Percentiles rank a stretch among this genome's conserved stretches.
Conservation (phyloP, 2,329 filamentous ascomycete species). For the Hypoxylon sp. region DNA sequence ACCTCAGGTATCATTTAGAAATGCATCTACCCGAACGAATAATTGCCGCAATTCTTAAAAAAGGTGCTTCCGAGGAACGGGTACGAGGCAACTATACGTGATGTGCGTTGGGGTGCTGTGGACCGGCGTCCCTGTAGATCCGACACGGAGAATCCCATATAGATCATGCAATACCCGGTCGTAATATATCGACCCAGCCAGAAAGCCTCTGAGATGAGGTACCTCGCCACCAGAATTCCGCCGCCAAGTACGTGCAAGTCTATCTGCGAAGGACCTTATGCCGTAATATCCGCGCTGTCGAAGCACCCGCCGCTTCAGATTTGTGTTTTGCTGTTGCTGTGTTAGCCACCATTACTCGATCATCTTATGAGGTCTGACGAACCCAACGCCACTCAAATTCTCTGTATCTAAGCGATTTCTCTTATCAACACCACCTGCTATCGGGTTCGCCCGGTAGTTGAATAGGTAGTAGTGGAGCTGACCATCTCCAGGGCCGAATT, state of each 20-base stretch:
- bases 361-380: slow-evolving; percentile 78
- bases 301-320: slow-evolving; percentile 44
- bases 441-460: slow-evolving; percentile 92
- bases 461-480: slow-evolving; percentile 97
- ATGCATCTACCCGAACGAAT: slow-evolving; percentile 50
- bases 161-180: slow-evolving; percentile 24
- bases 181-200: slow-evolving; percentile 20
- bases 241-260: slow-evolving; percentile 16
- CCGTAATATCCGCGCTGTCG: slow-evolving; percentile 9
- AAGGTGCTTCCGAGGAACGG: slow-evolving; percentile 31
- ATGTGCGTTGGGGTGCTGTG: slow-evolving; percentile 27
- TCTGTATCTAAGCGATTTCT: slow-evolving; percentile 83
- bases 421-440: slow-evolving; percentile 86
- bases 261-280: slow-evolving; percentile 11
- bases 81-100: slow-evolving; percentile 26
- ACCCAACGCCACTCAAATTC: slow-evolving; percentile 86
- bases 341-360: slow-evolving; percentile 44
- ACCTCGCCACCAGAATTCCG: slow-evolving; percentile 4
- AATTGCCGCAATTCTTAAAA: slow-evolving; percentile 41
- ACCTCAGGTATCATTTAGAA: slow-evolving; percentile 47
- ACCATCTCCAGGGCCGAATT: slow-evolving; percentile 94
- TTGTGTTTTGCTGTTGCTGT: slow-evolving; percentile 51
- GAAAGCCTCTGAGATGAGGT: slow-evolving; percentile 19
- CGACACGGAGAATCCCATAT: slow-evolving; percentile 26
- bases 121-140: slow-evolving; percentile 28